Conservation (phyloP, 1,284 basidiomycete genomes). For the Moniliella sp. region DNA sequence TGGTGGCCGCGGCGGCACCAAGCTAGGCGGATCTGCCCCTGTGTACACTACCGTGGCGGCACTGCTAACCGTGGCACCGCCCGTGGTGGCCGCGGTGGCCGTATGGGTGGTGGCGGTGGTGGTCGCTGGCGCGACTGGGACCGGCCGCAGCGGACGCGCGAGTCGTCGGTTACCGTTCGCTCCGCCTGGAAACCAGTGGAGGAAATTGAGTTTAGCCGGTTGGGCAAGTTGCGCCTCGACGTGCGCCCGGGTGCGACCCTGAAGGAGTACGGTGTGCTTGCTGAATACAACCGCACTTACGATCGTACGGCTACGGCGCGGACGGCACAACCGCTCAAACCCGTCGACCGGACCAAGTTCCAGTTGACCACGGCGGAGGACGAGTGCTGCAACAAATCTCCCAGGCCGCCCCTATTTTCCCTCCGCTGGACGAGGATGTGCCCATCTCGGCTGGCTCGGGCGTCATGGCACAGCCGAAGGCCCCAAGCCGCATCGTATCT, state of each 20-base stretch:
- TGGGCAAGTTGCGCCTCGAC: constrained; percentile 72
- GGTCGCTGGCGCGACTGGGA: constrained; percentile 5
- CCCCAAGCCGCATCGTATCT: constrained; percentile 46
- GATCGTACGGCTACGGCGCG: constrained; percentile 77
- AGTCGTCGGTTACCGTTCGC: constrained; percentile 79
- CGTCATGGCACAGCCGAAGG: neutral
- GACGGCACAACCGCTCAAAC: constrained; percentile 67
- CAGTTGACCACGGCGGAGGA: constrained; percentile 94
- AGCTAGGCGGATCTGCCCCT: neutral
- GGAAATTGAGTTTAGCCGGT: constrained; percentile 85
- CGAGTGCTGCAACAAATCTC: constrained; percentile 35
- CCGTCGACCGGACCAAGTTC: constrained; percentile 84
- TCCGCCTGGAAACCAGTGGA: constrained; percentile 80
- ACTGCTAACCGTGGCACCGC: constrained; percentile 1
- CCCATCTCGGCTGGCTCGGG: no score
- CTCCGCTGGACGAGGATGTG: no score
- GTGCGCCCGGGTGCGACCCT: constrained; percentile 37
- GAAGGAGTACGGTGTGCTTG: constrained; percentile 63
- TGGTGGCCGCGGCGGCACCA: constrained; percentile 3
- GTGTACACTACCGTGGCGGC: neutral
- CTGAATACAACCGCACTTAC: constrained; percentile 79
- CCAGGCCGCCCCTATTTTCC: no score
- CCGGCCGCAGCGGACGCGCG: constrained; percentile 66
- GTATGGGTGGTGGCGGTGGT: constrained; percentile 36
- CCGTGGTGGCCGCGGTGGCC: neutral